Percentiles rank a stretch among this genome's conserved stretches.
phyloP scores from a whole-genome alignment of 441 rosid genomes.

The Pelargonium cotyledonis region DNA sequence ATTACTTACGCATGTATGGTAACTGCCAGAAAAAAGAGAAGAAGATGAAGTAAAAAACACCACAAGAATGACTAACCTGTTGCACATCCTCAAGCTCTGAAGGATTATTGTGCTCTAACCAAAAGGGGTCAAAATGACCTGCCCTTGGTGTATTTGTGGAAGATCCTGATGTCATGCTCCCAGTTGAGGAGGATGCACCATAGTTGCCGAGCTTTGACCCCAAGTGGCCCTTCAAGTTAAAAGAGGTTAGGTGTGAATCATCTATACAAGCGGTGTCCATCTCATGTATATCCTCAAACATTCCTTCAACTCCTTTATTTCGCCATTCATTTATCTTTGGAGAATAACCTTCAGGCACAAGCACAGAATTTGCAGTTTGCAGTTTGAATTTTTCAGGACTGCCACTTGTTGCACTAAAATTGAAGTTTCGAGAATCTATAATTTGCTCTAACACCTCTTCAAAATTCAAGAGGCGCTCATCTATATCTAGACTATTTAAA shows the following conservation, averaged over 20 bases:
- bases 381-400: conserved; percentile 50
- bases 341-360: conserved; percentile 51
- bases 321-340: conserved; percentile 77
- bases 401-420: conserved; percentile 38
- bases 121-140: conserved; percentile 71
- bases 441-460: conserved; percentile 76
- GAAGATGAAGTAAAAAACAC: conserved; percentile 3
- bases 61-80: conserved; percentile 49
- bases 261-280: conserved; percentile 83
- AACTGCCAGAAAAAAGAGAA: not conserved
- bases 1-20: not conserved
- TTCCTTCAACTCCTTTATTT: conserved; percentile 74
- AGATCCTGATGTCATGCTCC: conserved; percentile 72
- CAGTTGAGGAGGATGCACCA: conserved; percentile 66
- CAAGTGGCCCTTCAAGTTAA: conserved; percentile 47
- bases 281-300: conserved; percentile 89
- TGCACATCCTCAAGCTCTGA: conserved; percentile 72
- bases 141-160: conserved; percentile 73
- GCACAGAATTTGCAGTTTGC: conserved; percentile 34
- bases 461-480: conserved; percentile 63
- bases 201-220: conserved; percentile 51
- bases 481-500: conserved; percentile 54
- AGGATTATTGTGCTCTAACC: conserved; percentile 66
- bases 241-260: conserved; percentile 40
- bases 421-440: conserved; percentile 50